These are phyloP conservation scores for Fusarium anguioides DNA, from an alignment of 2,329 filamentous ascomycete species.

Conservation along the genomic window DNA sequence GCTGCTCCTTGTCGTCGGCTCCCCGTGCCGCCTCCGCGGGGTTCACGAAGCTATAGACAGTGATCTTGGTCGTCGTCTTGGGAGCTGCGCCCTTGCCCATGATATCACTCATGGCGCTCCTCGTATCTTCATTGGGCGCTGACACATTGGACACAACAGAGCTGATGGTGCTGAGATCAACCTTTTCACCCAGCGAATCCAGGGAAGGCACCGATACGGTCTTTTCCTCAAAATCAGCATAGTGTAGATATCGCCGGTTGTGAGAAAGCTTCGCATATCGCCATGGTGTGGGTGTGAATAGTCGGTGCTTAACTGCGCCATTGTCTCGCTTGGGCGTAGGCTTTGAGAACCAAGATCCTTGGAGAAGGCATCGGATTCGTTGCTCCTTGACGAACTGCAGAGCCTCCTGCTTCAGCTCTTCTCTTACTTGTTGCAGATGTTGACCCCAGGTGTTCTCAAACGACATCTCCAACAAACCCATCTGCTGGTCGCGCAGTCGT, in stretches of 20 bases:
- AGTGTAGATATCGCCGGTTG: conserved; percentile 90
- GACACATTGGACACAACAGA: conserved; percentile 95
- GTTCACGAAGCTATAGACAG: conserved; percentile 79
- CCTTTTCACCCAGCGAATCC: conserved; percentile 79
- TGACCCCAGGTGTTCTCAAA: conserved; percentile 96
- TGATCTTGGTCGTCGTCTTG: conserved; percentile 83
- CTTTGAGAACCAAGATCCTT: conserved; percentile 87
- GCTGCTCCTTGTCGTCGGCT: conserved; percentile 67
- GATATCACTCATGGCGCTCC: conserved; percentile 57
- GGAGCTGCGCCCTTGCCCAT: conserved; percentile 53
- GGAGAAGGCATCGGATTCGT: conserved; percentile 86
- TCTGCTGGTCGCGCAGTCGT: conserved; percentile 85
- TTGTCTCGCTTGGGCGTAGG: conserved; percentile 55
- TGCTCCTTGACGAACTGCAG: conserved; percentile 98
- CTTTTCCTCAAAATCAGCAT: conserved; percentile 81
- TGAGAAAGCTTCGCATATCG: conserved; percentile 90
- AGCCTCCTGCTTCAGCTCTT: conserved; percentile 90
- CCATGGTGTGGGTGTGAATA: conserved; percentile 70
- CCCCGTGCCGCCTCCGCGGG: conserved; percentile 52
- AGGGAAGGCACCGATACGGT: conserved; percentile 74
- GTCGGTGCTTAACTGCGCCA: conserved; percentile 50
- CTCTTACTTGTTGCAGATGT: conserved; percentile 88
- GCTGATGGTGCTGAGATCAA: conserved; percentile 88
- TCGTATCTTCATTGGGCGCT: conserved; percentile 65
- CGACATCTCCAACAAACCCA: conserved; percentile 89